Conservation (phyloP, 1,284 basidiomycete species). For the Ustilago xerochloae region DNA sequence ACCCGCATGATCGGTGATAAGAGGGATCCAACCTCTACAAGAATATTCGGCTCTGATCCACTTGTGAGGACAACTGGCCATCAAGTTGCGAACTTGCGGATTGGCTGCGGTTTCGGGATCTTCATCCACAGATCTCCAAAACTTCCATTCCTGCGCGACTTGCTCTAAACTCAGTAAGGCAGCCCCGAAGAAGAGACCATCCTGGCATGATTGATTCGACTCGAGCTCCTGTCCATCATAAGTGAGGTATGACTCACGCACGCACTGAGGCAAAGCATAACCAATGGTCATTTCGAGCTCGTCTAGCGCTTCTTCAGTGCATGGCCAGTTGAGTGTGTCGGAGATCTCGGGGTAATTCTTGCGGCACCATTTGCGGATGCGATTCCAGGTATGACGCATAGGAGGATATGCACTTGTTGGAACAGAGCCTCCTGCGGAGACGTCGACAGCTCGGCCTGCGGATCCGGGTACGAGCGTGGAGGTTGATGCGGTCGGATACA, state of each 20-base stretch:
- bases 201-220: constrained; percentile 61
- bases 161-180: constrained; percentile 62
- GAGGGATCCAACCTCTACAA: constrained; percentile 93
- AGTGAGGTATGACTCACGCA: constrained; percentile 63
- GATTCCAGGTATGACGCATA: constrained; percentile 64
- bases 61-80: constrained; percentile 89
- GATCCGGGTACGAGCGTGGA: constrained; percentile 45
- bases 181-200: constrained; percentile 66
- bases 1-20: constrained; percentile 89
- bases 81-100: constrained; percentile 68
- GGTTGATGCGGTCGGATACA: constrained; percentile 51
- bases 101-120: constrained; percentile 62
- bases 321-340: constrained; percentile 66
- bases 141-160: constrained; percentile 63
- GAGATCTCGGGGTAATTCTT: constrained; percentile 62
- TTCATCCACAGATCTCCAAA: constrained; percentile 65
- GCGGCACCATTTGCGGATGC: constrained; percentile 60
- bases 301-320: constrained; percentile 56
- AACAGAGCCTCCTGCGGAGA: constrained; percentile 43
- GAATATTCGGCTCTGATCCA: constrained; percentile 93
- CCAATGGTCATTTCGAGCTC: constrained; percentile 62
- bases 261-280: constrained; percentile 57
- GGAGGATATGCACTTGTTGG: constrained; percentile 61
- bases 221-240: constrained; percentile 66
- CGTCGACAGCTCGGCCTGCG: constrained; percentile 13